Percentiles rank a stretch among this genome's conserved stretches.
Evolutionary conservation across 805 yeast species (phyloP).

Genomic region (Metschnikowia picachoensis): DNA sequence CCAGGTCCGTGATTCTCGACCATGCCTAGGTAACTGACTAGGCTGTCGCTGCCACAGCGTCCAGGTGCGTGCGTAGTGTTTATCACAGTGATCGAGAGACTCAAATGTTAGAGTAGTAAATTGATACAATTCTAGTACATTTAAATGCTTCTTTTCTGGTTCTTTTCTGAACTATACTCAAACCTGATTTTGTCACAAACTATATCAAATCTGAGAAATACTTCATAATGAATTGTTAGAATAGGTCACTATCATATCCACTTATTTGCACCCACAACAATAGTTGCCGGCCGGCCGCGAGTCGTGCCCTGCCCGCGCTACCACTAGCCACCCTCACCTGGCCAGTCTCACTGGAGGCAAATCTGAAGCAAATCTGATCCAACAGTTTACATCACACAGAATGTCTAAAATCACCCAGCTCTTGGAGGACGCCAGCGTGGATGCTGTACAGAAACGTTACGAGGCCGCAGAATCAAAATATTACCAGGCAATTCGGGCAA

Average conservation of each 20-base stretch:
- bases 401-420: conserved; percentile 7
- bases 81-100: no score
- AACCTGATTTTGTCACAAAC: no score
- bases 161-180: no score
- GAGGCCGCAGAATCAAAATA: conserved; percentile 60
- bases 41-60: no score
- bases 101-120: no score
- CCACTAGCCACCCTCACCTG: conserved; percentile 1
- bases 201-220: no score
- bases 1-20: no score
- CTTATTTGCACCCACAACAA: neutral
- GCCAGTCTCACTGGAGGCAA: conserved; percentile 2
- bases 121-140: no score
- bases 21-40: no score
- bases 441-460: conserved; percentile 46
- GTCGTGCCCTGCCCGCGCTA: conserved; percentile 8
- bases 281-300: neutral
- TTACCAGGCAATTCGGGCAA: conserved; percentile 40
- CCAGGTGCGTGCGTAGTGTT: no score
- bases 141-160: no score
- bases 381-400: neutral
- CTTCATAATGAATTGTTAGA: no score
- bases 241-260: neutral
- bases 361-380: neutral
- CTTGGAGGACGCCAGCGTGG: conserved; percentile 61